phyloP scores from a whole-genome alignment of 1,284 basidiomycete genomes.

The Sanghuangporus weigelae region DNA sequence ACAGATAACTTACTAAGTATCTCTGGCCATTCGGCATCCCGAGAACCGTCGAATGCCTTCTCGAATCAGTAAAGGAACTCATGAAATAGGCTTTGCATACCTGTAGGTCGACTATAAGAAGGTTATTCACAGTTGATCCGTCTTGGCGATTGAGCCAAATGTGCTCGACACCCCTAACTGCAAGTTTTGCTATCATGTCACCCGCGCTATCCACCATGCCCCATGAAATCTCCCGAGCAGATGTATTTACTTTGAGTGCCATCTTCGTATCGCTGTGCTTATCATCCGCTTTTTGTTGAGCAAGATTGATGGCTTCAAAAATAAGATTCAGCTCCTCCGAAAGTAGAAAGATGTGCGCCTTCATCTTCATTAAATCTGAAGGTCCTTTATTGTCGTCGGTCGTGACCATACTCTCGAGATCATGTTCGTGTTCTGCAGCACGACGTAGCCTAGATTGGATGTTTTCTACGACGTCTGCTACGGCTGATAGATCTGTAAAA shows the following conservation, averaged over 20 bases:
- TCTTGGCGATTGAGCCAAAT: constrained; percentile 87
- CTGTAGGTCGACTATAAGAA: constrained; percentile 70
- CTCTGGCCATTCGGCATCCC: constrained; percentile 83
- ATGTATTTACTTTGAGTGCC: constrained; percentile 77
- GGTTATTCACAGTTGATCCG: constrained; percentile 78
- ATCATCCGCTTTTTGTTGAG: constrained; percentile 72
- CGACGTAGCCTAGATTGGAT: constrained; percentile 75
- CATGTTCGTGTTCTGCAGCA: constrained; percentile 56
- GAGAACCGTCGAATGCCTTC: constrained; percentile 82
- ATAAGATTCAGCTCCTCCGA: constrained; percentile 81
- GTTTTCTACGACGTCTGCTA: constrained; percentile 65
- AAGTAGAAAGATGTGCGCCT: constrained; percentile 72
- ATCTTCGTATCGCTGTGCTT: constrained; percentile 68
- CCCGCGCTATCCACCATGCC: constrained; percentile 80
- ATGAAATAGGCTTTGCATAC: background rate
- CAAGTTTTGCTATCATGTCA: constrained; percentile 82
- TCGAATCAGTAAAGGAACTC: background rate
- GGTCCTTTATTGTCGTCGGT: constrained; percentile 41
- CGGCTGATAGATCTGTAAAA: constrained; percentile 72
- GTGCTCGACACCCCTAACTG: constrained; percentile 76
- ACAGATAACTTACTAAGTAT: constrained; percentile 64
- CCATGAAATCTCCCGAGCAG: constrained; percentile 90
- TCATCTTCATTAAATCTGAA: constrained; percentile 62
- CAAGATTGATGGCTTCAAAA: constrained; percentile 85
- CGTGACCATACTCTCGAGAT: constrained; percentile 38